Percentiles rank a stretch among this genome's conserved stretches.
phyloP scores from a whole-genome alignment of 2,329 filamentous ascomycete genomes.

The Epichloe elymi region DNA sequence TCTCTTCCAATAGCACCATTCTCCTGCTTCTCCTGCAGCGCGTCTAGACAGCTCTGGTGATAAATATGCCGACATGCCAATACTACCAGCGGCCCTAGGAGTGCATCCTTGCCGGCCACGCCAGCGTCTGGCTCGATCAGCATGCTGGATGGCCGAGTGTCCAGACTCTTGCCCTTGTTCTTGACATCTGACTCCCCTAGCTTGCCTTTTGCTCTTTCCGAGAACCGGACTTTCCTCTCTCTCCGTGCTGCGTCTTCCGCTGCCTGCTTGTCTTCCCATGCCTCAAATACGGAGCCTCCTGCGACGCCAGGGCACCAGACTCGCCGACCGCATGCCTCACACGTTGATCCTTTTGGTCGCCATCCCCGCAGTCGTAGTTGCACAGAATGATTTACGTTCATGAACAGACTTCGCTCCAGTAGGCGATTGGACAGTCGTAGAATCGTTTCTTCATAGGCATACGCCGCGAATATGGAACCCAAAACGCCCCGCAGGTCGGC shows the following conservation, averaged over 20 bases:
- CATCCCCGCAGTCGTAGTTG: slow-evolving; percentile 72
- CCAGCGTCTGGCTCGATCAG: slow-evolving; percentile 17
- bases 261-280: slow-evolving; percentile 57
- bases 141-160: slow-evolving; percentile 29
- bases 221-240: slow-evolving; percentile 25
- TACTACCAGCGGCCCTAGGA: slow-evolving; percentile 53
- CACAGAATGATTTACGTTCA: slow-evolving; percentile 63
- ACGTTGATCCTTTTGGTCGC: slow-evolving; percentile 75
- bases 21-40: slow-evolving; percentile 41
- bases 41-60: slow-evolving; percentile 56
- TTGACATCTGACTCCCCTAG: slow-evolving; percentile 19
- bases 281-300: slow-evolving; percentile 62
- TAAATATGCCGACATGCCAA: slow-evolving; percentile 60
- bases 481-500: slow-evolving; percentile 78
- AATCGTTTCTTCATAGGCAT: slow-evolving; percentile 88
- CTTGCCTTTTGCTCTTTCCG: slow-evolving; percentile 26
- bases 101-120: slow-evolving; percentile 25
- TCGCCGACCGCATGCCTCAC: slow-evolving; percentile 70
- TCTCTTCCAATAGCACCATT: slow-evolving; percentile 33
- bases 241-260: slow-evolving; percentile 32
- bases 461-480: slow-evolving; percentile 82
- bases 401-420: slow-evolving; percentile 78
- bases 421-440: slow-evolving; percentile 74
- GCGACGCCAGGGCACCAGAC: slow-evolving; percentile 78
- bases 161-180: slow-evolving; percentile 31